A percentile compares a stretch with the other conserved stretches of the same genome.
Evolutionary conservation across 2,329 filamentous ascomycete genomes (phyloP).

Genomic region (Exophiala bonariae): DNA sequence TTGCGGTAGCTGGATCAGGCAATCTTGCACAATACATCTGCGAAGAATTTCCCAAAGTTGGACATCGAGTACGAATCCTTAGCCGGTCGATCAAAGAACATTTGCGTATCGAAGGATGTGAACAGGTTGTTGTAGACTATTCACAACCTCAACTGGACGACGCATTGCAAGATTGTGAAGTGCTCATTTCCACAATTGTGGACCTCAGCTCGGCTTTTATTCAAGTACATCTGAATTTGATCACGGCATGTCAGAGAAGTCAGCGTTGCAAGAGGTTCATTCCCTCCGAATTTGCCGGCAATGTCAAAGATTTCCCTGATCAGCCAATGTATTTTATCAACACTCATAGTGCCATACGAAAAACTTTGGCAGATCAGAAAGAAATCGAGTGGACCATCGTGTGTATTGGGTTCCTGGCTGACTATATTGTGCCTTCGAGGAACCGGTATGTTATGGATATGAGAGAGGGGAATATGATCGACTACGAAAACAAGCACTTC

Average conservation of each 20-base stretch:
- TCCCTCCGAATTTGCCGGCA: slow-evolving; percentile 8
- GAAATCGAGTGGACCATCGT: slow-evolving; percentile 11
- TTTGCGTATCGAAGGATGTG: too few species aligned
- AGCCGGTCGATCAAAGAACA: too few species aligned
- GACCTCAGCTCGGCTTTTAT: not conserved
- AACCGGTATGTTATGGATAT: slow-evolving; percentile 4
- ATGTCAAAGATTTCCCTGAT: slow-evolving; percentile 10
- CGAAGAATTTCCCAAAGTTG: too few species aligned
- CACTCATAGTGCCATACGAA: not conserved
- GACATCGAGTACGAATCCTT: too few species aligned
- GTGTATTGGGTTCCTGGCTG: slow-evolving; percentile 1
- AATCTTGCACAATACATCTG: too few species aligned
- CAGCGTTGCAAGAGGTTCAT: slow-evolving; percentile 11
- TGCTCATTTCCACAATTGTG: slow-evolving; percentile 8
- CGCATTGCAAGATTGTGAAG: too few species aligned
- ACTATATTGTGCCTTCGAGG: slow-evolving; percentile 7
- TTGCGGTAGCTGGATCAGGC: too few species aligned
- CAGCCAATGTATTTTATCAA: slow-evolving; percentile 2
- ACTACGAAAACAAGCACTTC: too few species aligned
- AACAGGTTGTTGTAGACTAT: too few species aligned
- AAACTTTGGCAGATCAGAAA: not conserved
- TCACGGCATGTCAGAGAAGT: not conserved
- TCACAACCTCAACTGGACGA: too few species aligned
- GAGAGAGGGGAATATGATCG: too few species aligned
- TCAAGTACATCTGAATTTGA: not conserved